Conservation (phyloP, 164 flowering plant genomes). For the Tinospora cordifolia region DNA sequence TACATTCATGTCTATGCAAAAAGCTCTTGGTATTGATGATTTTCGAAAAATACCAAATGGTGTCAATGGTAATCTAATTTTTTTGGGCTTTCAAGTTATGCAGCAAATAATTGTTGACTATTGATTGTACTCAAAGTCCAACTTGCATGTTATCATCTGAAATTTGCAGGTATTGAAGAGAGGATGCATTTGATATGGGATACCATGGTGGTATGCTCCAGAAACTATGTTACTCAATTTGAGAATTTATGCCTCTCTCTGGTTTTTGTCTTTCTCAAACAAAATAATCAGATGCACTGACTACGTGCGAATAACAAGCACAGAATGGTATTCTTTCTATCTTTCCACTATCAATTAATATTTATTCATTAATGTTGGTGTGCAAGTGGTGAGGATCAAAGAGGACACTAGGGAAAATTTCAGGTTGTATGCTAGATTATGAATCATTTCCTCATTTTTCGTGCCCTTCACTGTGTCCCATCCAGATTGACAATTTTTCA, state of each 20-base stretch:
- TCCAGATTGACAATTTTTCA: no score
- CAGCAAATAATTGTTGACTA: background rate
- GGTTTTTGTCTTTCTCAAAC: background rate
- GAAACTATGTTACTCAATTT: conserved; percentile 1
- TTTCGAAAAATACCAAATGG: conserved; percentile 98
- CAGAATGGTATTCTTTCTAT: conserved; percentile 54
- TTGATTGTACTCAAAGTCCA: background rate
- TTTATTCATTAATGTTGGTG: background rate
- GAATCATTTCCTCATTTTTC: no score
- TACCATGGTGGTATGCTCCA: conserved; percentile 71
- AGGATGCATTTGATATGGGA: conserved; percentile 97
- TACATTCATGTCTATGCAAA: conserved; percentile 79
- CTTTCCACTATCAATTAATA: background rate
- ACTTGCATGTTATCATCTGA: background rate
- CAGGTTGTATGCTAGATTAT: no score
- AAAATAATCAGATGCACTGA: conserved; percentile 33
- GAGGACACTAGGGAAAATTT: no score
- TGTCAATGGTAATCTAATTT: conserved; percentile 68
- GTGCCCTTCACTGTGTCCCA: no score
- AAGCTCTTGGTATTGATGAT: conserved; percentile 83
- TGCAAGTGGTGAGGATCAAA: no score
- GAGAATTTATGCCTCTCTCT: background rate
- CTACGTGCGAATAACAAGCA: conserved; percentile 83
- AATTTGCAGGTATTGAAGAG: conserved; percentile 75
- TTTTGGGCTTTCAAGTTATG: background rate